Evolutionary conservation across 2,329 filamentous ascomycete genomes (phyloP).

Genomic region (Epichloe sibirici): DNA sequence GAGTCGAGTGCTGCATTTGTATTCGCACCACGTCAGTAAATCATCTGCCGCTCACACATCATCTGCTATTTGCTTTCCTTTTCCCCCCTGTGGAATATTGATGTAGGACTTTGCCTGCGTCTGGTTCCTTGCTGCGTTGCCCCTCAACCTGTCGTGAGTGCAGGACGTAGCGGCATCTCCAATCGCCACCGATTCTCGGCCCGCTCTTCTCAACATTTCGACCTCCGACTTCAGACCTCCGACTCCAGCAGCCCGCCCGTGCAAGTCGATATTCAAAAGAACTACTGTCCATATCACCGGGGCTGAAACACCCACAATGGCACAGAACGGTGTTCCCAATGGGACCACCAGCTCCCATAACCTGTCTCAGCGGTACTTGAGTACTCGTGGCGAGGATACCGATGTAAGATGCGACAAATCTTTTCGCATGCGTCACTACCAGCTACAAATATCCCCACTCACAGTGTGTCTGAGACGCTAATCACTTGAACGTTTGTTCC

Average conservation of each 20-base stretch:
- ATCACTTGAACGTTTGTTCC: background rate
- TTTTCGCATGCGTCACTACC: background rate
- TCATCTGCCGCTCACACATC: background rate
- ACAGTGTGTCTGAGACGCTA: background rate
- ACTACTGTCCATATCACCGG: too few species aligned
- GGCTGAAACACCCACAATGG: slow-evolving; percentile 21
- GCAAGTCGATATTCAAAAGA: background rate
- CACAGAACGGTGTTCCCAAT: slow-evolving; percentile 26
- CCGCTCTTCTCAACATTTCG: slow-evolving; percentile 1
- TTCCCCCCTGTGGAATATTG: background rate
- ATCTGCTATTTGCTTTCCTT: background rate
- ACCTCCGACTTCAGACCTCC: background rate
- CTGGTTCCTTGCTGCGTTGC: background rate
- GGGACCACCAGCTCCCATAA: slow-evolving; percentile 25
- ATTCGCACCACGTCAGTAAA: background rate
- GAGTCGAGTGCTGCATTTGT: background rate
- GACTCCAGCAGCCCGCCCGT: slow-evolving; percentile 1
- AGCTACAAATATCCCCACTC: background rate
- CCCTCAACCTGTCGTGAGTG: background rate
- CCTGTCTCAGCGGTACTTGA: slow-evolving; percentile 36
- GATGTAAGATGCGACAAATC: slow-evolving; percentile 24
- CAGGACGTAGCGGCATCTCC: background rate
- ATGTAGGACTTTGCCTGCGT: background rate
- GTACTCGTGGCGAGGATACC: slow-evolving; percentile 37
- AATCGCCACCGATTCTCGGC: slow-evolving; percentile 4